Evolutionary conservation across 805 yeast genomes (phyloP).

Genomic region (Schizosaccharomyces lindneri): DNA sequence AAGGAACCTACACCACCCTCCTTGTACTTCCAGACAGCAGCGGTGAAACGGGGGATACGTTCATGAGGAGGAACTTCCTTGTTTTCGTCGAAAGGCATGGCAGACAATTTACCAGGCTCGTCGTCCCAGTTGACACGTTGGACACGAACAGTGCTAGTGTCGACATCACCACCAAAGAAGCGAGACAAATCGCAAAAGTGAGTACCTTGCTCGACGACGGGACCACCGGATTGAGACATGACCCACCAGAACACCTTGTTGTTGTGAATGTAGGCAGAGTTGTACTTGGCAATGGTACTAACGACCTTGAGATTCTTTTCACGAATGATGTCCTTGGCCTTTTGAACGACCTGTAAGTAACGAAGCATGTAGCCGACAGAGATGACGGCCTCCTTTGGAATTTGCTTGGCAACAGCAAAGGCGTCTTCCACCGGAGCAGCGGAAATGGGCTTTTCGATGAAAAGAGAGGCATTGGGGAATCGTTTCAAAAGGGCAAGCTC

Average conservation of each 20-base stretch:
- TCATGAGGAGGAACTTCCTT: slow-evolving; percentile 5
- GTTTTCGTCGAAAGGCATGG: slow-evolving; percentile 6
- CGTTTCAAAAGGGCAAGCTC: slow-evolving; percentile 5
- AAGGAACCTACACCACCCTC: slow-evolving; percentile 8
- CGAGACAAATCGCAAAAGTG: slow-evolving; percentile 8
- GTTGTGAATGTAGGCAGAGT: slow-evolving; percentile 5
- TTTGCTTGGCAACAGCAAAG: slow-evolving; percentile 5
- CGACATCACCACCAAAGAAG: slow-evolving; percentile 8
- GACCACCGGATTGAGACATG: slow-evolving; percentile 9
- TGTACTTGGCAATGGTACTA: slow-evolving; percentile 7
- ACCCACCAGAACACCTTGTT: slow-evolving; percentile 8
- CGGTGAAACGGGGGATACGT: slow-evolving; percentile 7
- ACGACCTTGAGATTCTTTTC: slow-evolving; percentile 7
- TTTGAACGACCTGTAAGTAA: slow-evolving; percentile 8
- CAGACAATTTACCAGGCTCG: slow-evolving; percentile 7
- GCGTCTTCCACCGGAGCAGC: slow-evolving; percentile 8
- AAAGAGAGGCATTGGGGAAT: slow-evolving; percentile 5
- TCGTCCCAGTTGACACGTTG: slow-evolving; percentile 6
- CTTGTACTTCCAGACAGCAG: slow-evolving; percentile 8
- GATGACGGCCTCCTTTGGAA: slow-evolving; percentile 3
- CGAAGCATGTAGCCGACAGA: slow-evolving; percentile 10
- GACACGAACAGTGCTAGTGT: slow-evolving; percentile 5
- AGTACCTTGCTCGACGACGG: slow-evolving; percentile 9
- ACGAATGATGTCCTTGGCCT: slow-evolving; percentile 6
- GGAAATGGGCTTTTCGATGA: slow-evolving; percentile 9